phyloP scores from a whole-genome alignment of 2,329 filamentous ascomycete genomes.

The Thelonectria blattea region DNA sequence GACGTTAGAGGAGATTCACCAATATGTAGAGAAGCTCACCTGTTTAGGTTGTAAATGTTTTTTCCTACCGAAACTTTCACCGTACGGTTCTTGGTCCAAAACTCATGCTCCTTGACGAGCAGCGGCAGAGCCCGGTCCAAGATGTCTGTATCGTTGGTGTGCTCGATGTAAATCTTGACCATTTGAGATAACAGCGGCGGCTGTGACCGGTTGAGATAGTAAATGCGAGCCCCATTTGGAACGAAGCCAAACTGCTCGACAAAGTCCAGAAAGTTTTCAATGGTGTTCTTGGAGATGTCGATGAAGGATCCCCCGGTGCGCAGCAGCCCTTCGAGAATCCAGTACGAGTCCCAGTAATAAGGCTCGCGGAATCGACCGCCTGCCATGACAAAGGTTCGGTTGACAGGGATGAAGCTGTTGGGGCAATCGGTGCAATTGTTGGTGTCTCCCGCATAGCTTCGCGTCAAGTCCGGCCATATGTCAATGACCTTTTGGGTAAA shows the following conservation, averaged over 20 bases:
- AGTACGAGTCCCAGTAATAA: conserved; percentile 76
- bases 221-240: conserved; percentile 70
- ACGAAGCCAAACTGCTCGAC: conserved; percentile 70
- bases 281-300: conserved; percentile 68
- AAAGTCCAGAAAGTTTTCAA: conserved; percentile 73
- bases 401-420: conserved; percentile 69
- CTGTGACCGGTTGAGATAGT: conserved; percentile 73
- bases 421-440: conserved; percentile 65
- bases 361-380: conserved; percentile 74
- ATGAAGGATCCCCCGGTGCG: conserved; percentile 69
- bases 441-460: conserved; percentile 58
- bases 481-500: conserved; percentile 69
- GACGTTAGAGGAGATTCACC: conserved; percentile 23
- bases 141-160: conserved; percentile 68
- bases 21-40: conserved; percentile 45
- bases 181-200: conserved; percentile 71
- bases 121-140: conserved; percentile 66
- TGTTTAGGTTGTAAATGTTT: conserved; percentile 61
- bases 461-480: conserved; percentile 73
- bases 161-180: conserved; percentile 67
- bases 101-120: conserved; percentile 67
- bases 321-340: conserved; percentile 70
- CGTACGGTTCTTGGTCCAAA: conserved; percentile 67
- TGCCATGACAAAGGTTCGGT: conserved; percentile 72
- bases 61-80: conserved; percentile 55